A percentile compares a stretch with the other conserved stretches of the same genome.
Evolutionary conservation across 108 stramenopile genomes (phyloP).

Genomic region (Cyclotella baltica): DNA sequence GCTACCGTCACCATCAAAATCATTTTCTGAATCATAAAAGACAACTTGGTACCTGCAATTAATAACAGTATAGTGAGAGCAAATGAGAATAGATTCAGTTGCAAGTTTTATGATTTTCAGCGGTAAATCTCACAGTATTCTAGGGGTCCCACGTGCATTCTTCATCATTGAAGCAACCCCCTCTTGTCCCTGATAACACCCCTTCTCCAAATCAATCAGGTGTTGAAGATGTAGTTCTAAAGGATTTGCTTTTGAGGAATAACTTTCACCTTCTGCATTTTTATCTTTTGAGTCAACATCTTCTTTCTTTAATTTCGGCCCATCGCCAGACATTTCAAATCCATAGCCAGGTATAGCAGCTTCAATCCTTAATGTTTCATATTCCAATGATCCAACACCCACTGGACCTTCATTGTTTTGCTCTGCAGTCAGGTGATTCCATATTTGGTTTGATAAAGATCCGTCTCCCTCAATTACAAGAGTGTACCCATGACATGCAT

Average conservation of each 20-base stretch:
- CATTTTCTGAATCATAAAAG: conserved; percentile 78
- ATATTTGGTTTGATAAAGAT: conserved; percentile 47
- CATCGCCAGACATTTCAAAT: conserved; percentile 54
- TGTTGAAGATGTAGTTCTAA: conserved; percentile 71
- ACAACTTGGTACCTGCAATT: conserved; percentile 55
- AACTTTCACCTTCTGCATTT: conserved; percentile 2
- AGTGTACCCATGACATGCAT: conserved; percentile 70
- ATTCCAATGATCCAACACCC: conserved; percentile 75
- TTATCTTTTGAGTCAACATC: neutral
- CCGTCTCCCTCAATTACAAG: conserved; percentile 48
- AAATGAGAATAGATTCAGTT: neutral
- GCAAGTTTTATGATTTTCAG: neutral
- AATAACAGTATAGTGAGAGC: neutral
- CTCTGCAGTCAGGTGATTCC: conserved; percentile 66
- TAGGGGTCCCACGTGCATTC: conserved; percentile 78
- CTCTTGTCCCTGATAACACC: conserved; percentile 91
- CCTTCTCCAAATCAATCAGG: conserved; percentile 73
- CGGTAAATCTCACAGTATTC: conserved; percentile 50
- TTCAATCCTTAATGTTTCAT: conserved; percentile 82
- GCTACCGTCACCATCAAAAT: conserved; percentile 46
- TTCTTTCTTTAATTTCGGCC: conserved; percentile 38
- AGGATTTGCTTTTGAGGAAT: conserved; percentile 64
- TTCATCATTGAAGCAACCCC: conserved; percentile 83
- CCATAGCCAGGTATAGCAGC: conserved; percentile 55
- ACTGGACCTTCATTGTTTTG: conserved; percentile 71